Conservation (phyloP, 2,329 filamentous ascomycete genomes). For the Ophiosphaerella korrae region DNA sequence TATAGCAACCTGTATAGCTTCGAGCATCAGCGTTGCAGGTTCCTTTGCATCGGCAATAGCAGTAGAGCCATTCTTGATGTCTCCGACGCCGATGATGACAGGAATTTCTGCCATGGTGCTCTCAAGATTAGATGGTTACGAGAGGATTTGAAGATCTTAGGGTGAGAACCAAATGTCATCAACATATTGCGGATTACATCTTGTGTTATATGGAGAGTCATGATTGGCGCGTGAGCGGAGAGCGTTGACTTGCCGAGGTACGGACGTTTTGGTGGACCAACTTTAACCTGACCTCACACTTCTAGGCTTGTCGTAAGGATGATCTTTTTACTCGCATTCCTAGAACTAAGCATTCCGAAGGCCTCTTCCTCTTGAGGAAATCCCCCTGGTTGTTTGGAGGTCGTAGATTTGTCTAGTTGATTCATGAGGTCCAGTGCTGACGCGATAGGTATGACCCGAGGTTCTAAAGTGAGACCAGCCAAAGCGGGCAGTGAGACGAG, state of each 20-base stretch:
- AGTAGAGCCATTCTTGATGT: conserved; percentile 63
- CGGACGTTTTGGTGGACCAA: neutral
- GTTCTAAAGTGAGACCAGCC: too few species aligned
- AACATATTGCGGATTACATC: neutral
- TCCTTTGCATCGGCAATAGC: conserved; percentile 61
- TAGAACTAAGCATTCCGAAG: too few species aligned
- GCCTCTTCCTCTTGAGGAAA: too few species aligned
- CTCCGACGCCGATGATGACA: conserved; percentile 66
- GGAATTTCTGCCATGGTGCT: conserved; percentile 44
- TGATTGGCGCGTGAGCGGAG: conserved; percentile 6
- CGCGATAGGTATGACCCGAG: too few species aligned
- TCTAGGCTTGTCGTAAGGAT: too few species aligned
- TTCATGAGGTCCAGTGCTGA: too few species aligned
- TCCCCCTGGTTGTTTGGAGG: too few species aligned
- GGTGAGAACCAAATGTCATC: neutral
- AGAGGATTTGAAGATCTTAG: neutral
- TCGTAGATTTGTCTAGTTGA: too few species aligned
- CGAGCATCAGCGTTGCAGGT: conserved; percentile 63
- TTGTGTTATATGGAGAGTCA: conserved; percentile 6
- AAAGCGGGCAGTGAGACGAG: too few species aligned
- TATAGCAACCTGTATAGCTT: conserved; percentile 60
- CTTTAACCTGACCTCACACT: too few species aligned
- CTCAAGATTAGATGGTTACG: neutral
- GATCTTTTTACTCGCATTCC: too few species aligned
- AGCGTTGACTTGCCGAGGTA: conserved; percentile 10